Evolutionary conservation across 805 yeast genomes (phyloP), one percentile per base, ranked within the genome.

Genomic region (Schwanniomyces sp.): DNA sequence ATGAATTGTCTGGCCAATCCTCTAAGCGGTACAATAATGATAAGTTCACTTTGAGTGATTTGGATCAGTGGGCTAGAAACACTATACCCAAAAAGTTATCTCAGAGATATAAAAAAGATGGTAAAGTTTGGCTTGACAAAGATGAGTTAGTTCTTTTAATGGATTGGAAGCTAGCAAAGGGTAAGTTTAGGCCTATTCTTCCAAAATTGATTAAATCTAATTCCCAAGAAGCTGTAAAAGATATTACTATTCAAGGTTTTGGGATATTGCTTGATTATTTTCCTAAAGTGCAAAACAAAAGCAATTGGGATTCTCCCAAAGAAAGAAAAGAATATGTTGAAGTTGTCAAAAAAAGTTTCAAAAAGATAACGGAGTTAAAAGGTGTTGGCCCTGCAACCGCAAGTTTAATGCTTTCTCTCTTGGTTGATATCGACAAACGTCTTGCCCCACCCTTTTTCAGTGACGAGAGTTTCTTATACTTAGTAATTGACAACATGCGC

Each of bases 371-470:
- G 48, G 63, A 62, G 34, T 59, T 77, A 34, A 61, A 61, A 40
- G 82, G 81, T 0, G 78, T 77, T 5, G 82, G 82, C 0, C 80
- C 80, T 1, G 82, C 82, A 6, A 76, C 80, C 5, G 78, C 74
- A 2, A 72, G 79, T 38, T 61, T 77, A 45, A 55, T 77, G 0
- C 51, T 73, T 36, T 75, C 80, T 1, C 51, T 76, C 16, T 41
- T 61, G 28, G n/a, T 34, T 34, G 49, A 58, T 25, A 50, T 63
- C 25, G 51, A 56, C 26, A 43, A 36, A 2, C 18, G 28, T 1
- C 51, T 63, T 24, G 61, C 70, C 2, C 76, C 77, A 0, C 81
- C 81, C 0, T 77, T 75, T 51, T 75, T 75, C 58, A 74, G 80
- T 39, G 82, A 77, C 49, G 81, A 76, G 56, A 63, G 74, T n/a